A percentile compares a stretch with the other conserved stretches of the same genome.
Evolutionary conservation across 768 basidiomycete species (phyloP).

Genomic region (Boletus sp.): DNA sequence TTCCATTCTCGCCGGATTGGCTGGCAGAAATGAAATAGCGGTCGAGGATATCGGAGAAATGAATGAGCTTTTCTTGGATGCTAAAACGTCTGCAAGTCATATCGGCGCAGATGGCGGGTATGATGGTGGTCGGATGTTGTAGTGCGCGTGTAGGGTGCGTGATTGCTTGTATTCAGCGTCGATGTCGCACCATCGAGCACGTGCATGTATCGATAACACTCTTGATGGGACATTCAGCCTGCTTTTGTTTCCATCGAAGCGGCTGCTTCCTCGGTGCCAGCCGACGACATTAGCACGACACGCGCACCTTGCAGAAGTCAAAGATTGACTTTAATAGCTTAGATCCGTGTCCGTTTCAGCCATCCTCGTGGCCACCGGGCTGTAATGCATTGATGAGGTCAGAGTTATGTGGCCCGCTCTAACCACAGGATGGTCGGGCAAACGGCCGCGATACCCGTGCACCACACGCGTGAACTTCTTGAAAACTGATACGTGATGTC

Average conservation of each 20-base stretch:
- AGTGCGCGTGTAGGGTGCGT: conserved; percentile 15
- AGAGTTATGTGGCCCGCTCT: background rate
- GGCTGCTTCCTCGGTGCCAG: background rate
- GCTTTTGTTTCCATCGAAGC: background rate
- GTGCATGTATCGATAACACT: conserved; percentile 6
- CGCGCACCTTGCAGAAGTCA: background rate
- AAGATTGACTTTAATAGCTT: conserved; percentile 9
- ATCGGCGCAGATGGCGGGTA: conserved; percentile 42
- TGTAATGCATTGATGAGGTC: conserved; percentile 6
- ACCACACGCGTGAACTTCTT: background rate
- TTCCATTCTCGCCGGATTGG: conserved; percentile 75
- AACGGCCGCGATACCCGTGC: background rate
- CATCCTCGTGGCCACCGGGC: conserved; percentile 3
- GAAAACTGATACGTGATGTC: background rate
- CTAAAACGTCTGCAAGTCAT: conserved; percentile 70
- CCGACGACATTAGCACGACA: conserved; percentile 1
- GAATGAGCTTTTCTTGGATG: conserved; percentile 93
- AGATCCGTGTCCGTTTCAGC: conserved; percentile 7
- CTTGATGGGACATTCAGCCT: background rate
- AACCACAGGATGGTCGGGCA: background rate
- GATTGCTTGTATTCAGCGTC: background rate
- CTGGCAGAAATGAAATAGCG: conserved; percentile 77
- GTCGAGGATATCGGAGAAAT: conserved; percentile 91
- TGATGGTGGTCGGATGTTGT: conserved; percentile 31
- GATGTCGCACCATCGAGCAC: conserved; percentile 5